Base-by-base conservation (phyloP, 768 basidiomycete species). In the Leccinellum luteum region DNA sequence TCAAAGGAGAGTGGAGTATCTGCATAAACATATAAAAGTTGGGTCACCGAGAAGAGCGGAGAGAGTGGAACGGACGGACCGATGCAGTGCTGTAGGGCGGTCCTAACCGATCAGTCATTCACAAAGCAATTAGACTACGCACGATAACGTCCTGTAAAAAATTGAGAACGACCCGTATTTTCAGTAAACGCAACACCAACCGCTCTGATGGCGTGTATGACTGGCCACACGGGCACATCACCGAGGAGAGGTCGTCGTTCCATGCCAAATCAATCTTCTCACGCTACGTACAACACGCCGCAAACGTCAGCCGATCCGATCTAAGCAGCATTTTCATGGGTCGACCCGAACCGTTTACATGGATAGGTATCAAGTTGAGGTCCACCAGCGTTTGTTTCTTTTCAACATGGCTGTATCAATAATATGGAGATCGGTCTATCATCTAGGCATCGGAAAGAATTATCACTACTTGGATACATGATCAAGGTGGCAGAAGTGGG, bases 1-100 rank as follows among this genome's bases (percentile, higher is more conserved):
- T 93, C 92, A 60, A 87, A 86, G 0, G 83, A 82, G 59, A 97
- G 78, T 8, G 95, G 92, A 0, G 93, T 90, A 70, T 97, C 94
- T 91, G 62, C 5, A 13, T 56, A 21, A 25, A 62, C 8, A 14
- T 57, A 23, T 23, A 34, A 19, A 13, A n/a, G 4, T 38, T 52
- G 34, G 25, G 55, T 47, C 14, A 43, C 14, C 45, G 49, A 35
- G 49, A 56, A 31, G 38, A 60, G 47, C 51, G 21, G 25, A 51
- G 41, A 32, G 32, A 30, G 23, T 34, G 30, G 28, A 38, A 4
- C n/a, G 27, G n/a, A 62, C 61, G 35, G 75, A 87, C 88, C 88
- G 48, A 91, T 89, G 64, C 82, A 90, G 64, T 82, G 82, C 88
- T 90, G 47, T 56, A 23, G 54, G 48, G 45, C 21, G 44, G n/a